Evolutionary conservation across 1,284 basidiomycete species (phyloP).

Genomic region (Trichosporon sp.): DNA sequence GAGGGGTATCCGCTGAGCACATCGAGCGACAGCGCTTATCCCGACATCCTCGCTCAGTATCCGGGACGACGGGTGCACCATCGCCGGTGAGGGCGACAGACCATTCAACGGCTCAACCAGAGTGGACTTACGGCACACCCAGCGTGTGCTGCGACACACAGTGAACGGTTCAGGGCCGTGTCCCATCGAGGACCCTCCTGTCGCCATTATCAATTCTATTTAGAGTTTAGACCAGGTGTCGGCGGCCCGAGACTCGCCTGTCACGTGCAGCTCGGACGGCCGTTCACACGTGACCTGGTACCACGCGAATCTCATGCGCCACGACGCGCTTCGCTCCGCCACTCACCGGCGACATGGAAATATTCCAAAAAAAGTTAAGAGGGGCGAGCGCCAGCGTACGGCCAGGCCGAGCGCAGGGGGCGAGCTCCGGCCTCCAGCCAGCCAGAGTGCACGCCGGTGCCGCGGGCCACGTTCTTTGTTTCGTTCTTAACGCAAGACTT

Average conservation of each 20-base stretch:
- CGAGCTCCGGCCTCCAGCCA: conserved; percentile 2
- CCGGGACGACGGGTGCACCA: neutral
- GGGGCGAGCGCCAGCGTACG: conserved; percentile 4
- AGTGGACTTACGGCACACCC: neutral
- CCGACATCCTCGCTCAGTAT: neutral
- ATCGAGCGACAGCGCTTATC: neutral
- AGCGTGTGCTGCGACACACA: neutral
- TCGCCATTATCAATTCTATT: conserved; percentile 8
- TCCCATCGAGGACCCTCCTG: neutral
- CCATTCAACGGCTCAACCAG: neutral
- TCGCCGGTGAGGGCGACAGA: neutral
- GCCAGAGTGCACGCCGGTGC: conserved; percentile 1
- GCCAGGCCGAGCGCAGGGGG: neutral
- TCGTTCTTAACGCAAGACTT: conserved; percentile 26
- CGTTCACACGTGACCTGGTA: too few relatives aligned
- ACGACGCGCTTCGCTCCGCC: neutral
- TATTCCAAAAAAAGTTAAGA: neutral
- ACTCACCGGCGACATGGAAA: neutral
- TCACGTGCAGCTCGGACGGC: neutral
- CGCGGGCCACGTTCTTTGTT: neutral
- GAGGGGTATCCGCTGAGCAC: neutral
- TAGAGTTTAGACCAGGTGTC: neutral
- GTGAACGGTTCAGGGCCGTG: neutral
- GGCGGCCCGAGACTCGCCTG: neutral
- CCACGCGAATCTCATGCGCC: neutral